Conservation (phyloP, 768 basidiomycete genomes). For the Agaricus bisporus region DNA sequence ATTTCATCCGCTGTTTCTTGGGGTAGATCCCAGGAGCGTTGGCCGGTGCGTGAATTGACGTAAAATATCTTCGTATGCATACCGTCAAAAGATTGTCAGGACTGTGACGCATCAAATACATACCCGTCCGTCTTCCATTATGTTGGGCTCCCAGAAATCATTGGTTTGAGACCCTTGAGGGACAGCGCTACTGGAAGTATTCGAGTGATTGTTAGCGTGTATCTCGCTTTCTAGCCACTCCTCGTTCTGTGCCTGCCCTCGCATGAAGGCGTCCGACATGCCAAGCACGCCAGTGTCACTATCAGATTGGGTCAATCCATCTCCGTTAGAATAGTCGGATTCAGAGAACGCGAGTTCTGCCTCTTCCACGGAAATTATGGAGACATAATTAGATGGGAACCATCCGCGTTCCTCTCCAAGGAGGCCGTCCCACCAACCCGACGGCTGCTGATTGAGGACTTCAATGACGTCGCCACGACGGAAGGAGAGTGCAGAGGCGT, state of each 20-base stretch:
- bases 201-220: constrained; percentile 19
- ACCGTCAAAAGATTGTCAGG: neutral
- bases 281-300: constrained; percentile 29
- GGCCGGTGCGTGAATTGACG: constrained; percentile 83
- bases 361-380: constrained; percentile 71
- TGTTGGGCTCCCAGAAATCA: constrained; percentile 90
- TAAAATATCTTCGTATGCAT: constrained; percentile 73
- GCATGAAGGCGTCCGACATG: constrained; percentile 43
- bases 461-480: constrained; percentile 85
- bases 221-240: constrained; percentile 53
- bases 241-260: constrained; percentile 42
- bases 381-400: constrained; percentile 97
- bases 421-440: constrained; percentile 98
- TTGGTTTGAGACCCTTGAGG: constrained; percentile 40
- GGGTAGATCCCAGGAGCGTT: constrained; percentile 81
- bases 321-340: constrained; percentile 38
- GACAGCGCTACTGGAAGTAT: neutral
- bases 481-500: constrained; percentile 87
- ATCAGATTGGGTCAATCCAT: constrained; percentile 18
- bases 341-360: constrained; percentile 60
- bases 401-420: constrained; percentile 87
- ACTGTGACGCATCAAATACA: constrained; percentile 19
- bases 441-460: constrained; percentile 83
- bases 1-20: constrained; percentile 60
- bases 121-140: constrained; percentile 80